Conservation (phyloP, 2,329 filamentous ascomycete genomes). For the Ascochyta viciae-villosae region DNA sequence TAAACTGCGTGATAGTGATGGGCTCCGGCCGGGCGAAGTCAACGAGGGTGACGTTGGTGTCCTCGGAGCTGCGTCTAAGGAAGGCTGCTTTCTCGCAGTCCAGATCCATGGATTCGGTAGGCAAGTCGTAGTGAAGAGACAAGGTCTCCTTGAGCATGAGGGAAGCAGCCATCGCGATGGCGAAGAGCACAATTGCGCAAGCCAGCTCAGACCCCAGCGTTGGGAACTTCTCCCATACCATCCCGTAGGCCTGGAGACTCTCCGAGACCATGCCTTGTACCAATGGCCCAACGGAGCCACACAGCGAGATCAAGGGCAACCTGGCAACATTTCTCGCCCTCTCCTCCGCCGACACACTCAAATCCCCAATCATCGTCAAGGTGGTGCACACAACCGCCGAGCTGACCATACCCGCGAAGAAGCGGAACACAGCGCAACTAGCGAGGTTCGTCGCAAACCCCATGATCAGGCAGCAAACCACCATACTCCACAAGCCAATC, state of each 20-base stretch:
- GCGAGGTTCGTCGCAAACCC: constrained; percentile 55
- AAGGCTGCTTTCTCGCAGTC: constrained; percentile 58
- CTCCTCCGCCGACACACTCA: constrained; percentile 46
- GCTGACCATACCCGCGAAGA: constrained; percentile 53
- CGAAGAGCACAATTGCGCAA: constrained; percentile 51
- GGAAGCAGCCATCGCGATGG: constrained; percentile 50
- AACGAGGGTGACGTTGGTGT: constrained; percentile 43
- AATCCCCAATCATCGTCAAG: constrained; percentile 57
- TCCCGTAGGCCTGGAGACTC: constrained; percentile 51
- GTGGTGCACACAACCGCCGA: constrained; percentile 55
- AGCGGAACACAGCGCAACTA: constrained; percentile 53
- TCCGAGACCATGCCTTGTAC: constrained; percentile 52
- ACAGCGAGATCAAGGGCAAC: constrained; percentile 54
- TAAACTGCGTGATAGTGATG: constrained; percentile 54
- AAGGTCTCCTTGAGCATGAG: constrained; percentile 52
- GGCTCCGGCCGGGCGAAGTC: constrained; percentile 50
- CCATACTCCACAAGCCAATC: constrained; percentile 53
- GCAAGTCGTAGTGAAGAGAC: constrained; percentile 33
- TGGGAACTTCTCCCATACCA: constrained; percentile 53
- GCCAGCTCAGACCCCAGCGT: constrained; percentile 55
- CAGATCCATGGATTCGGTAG: constrained; percentile 31
- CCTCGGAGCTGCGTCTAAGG: constrained; percentile 49
- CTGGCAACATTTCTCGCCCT: constrained; percentile 53
- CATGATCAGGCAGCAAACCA: constrained; percentile 55
- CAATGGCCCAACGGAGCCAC: constrained; percentile 56